A percentile compares a stretch with the other conserved stretches of the same genome.
Conservation (phyloP, 2,329 filamentous ascomycete species). For the Nemania sp. region DNA sequence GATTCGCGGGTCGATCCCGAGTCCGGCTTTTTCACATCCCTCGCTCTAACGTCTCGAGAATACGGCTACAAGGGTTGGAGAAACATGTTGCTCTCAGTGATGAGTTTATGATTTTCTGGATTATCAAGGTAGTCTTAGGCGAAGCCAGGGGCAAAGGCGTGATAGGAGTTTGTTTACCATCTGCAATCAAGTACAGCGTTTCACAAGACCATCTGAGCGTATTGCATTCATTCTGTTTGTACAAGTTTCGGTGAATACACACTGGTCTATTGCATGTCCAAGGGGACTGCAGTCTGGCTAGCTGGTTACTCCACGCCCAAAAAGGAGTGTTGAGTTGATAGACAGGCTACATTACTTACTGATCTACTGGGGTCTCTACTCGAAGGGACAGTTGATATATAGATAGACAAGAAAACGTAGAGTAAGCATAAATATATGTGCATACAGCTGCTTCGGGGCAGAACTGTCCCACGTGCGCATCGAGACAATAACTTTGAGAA, state of each 20-base stretch:
- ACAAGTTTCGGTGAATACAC: not conserved
- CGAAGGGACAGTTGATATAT: not conserved
- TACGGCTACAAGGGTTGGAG: slow-evolving; percentile 9
- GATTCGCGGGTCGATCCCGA: not conserved
- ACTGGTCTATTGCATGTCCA: not conserved
- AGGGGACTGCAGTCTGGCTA: too few relatives aligned
- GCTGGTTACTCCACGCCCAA: not conserved
- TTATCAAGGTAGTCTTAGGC: slow-evolving; percentile 18
- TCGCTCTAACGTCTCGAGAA: slow-evolving; percentile 1
- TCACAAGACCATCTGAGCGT: not conserved
- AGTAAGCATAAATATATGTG: not conserved
- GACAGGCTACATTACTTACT: not conserved
- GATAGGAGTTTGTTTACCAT: slow-evolving; percentile 27
- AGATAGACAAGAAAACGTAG: too few relatives aligned
- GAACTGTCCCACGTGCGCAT: too few relatives aligned
- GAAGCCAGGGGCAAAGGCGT: slow-evolving; percentile 26
- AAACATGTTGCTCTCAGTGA: slow-evolving; percentile 12
- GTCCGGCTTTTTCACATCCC: not conserved
- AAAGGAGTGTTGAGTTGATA: not conserved
- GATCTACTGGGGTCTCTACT: not conserved
- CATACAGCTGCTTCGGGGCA: too few relatives aligned
- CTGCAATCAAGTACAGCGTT: slow-evolving; percentile 17
- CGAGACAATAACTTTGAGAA: too few relatives aligned
- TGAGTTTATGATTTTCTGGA: slow-evolving; percentile 30
- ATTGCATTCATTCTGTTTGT: not conserved